Percentiles rank a stretch among this genome's conserved stretches.
Conservation (phyloP, 345 rosid species). For the Populus nigra region DNA sequence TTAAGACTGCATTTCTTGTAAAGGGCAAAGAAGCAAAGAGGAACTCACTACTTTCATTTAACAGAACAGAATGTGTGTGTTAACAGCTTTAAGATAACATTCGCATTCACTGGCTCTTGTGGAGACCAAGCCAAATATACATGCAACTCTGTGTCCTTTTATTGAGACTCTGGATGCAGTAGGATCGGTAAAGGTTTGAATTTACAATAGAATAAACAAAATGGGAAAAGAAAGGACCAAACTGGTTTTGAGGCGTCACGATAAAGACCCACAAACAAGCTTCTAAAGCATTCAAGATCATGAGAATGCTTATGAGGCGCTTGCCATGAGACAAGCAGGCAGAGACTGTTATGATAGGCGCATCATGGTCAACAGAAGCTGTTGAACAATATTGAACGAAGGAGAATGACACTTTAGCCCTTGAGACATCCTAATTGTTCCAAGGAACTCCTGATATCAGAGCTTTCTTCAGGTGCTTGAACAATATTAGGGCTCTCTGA, state of each 20-base stretch:
- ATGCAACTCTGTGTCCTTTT: neutral
- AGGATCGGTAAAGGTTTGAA: neutral
- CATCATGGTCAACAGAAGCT: neutral
- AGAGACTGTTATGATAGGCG: neutral
- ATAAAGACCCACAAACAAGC: neutral
- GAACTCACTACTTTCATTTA: neutral
- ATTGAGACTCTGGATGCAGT: neutral
- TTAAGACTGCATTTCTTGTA: no score
- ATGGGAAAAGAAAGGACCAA: neutral
- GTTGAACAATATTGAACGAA: neutral
- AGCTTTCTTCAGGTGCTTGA: constrained; percentile 42
- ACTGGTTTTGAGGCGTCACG: neutral
- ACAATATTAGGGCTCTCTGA: constrained; percentile 60
- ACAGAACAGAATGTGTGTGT: neutral
- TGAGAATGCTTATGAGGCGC: neutral
- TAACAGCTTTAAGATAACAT: neutral
- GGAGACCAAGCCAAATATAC: neutral
- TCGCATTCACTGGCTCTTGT: neutral
- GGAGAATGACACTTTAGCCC: constrained; percentile 3
- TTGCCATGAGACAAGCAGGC: neutral
- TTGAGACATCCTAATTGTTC: constrained; percentile 44
- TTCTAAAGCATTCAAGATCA: neutral
- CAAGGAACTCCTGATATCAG: constrained; percentile 56
- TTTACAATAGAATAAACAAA: neutral
- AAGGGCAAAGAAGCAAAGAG: no score